Percentiles rank a stretch among this genome's conserved stretches.
These are phyloP conservation scores for Aegilops longissima DNA, from an alignment of 176 grass and related monocot species.

Conservation along the genomic window DNA sequence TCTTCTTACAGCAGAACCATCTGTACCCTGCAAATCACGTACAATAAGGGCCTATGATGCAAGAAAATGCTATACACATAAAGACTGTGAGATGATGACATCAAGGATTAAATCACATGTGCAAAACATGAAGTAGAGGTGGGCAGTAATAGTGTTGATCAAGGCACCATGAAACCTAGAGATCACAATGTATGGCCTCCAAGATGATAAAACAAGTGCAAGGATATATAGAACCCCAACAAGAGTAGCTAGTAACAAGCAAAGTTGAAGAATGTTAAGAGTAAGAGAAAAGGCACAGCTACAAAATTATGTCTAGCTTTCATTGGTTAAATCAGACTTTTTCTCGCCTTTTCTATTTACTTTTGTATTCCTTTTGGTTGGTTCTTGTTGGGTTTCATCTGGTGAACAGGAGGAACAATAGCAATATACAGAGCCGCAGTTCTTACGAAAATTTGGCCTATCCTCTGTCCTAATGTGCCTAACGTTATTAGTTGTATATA, in stretches of 20 bases:
- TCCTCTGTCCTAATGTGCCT: neutral
- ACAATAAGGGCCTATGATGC: conserved; percentile 14
- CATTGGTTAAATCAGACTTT: neutral
- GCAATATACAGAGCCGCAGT: neutral
- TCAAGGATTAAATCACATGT: conserved; percentile 12
- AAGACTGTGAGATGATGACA: conserved; percentile 19
- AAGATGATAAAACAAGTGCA: neutral
- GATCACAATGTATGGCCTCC: neutral
- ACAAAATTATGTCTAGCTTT: neutral
- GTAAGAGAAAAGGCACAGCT: too few species aligned
- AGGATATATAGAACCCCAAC: neutral
- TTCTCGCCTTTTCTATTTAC: neutral
- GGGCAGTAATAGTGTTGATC: neutral
- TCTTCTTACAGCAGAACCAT: conserved; percentile 42
- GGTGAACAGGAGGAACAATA: neutral
- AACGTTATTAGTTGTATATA: neutral
- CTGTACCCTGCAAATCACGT: conserved; percentile 50
- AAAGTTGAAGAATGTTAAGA: neutral
- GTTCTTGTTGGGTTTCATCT: neutral
- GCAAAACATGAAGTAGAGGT: conserved; percentile 6
- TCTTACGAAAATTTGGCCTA: neutral
- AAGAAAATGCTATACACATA: neutral
- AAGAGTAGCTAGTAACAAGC: neutral
- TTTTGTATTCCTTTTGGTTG: neutral
- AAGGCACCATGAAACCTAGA: neutral